phyloP scores from a whole-genome alignment of 2,329 filamentous ascomycete species.

The Phaeomoniella chlamydospora region DNA sequence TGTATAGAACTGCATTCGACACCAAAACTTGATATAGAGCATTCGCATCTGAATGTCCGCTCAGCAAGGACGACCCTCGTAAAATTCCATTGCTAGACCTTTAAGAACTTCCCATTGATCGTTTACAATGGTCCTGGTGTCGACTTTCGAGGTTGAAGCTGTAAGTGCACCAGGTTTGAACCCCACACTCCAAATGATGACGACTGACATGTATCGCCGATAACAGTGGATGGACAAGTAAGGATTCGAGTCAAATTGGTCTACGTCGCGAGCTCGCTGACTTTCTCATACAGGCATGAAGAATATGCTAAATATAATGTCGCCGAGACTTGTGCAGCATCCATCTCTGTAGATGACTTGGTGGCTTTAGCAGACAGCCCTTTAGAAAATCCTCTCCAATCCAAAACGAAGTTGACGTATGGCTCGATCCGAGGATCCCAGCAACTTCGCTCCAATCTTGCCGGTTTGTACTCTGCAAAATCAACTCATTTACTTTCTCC shows the following conservation, averaged over 20 bases:
- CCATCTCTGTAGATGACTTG: constrained; percentile 57
- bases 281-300: constrained; percentile 37
- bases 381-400: constrained; percentile 6
- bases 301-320: constrained; percentile 48
- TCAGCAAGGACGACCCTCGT: too few species aligned
- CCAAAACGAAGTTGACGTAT: constrained; percentile 12
- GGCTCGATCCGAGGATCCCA: constrained; percentile 13
- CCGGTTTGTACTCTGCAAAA: constrained; percentile 27
- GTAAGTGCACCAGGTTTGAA: constrained; percentile 22
- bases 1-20: too few species aligned
- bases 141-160: constrained; percentile 47
- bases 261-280: too few species aligned
- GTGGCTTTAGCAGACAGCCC: constrained; percentile 36
- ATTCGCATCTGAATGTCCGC: too few species aligned
- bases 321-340: constrained; percentile 65
- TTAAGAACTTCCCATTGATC: too few species aligned
- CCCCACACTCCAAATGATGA: background rate
- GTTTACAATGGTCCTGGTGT: constrained; percentile 23
- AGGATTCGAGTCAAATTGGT: too few species aligned
- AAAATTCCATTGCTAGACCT: too few species aligned
- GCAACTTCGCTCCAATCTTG: constrained; percentile 15
- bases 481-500: constrained; percentile 35
- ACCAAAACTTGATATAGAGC: too few species aligned
- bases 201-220: too few species aligned
- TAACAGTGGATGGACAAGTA: constrained; percentile 49